phyloP scores from a whole-genome alignment of 495 filamentous ascomycete species.

The Aspergillus nidulans region DNA sequence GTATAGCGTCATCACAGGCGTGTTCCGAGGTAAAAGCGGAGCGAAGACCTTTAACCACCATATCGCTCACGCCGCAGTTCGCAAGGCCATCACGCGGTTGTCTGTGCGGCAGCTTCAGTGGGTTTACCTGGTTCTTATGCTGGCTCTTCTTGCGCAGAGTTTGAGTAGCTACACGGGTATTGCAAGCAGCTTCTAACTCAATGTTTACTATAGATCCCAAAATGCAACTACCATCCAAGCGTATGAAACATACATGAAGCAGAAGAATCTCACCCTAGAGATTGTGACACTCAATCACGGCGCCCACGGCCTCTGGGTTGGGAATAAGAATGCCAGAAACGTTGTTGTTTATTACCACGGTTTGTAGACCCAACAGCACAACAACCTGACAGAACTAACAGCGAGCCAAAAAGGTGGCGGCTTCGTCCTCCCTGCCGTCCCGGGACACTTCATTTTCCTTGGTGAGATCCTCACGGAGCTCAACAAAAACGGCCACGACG shows the following conservation, averaged over 20 bases:
- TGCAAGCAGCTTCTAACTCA: background rate
- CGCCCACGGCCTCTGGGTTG: constrained; percentile 56
- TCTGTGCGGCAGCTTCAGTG: constrained; percentile 33
- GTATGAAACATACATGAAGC: constrained; percentile 45
- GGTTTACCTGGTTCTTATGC: constrained; percentile 6
- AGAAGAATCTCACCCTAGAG: constrained; percentile 42
- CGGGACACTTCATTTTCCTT: constrained; percentile 46
- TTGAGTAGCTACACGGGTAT: background rate
- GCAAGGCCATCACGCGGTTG: constrained; percentile 20
- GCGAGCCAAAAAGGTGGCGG: constrained; percentile 50
- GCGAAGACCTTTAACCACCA: constrained; percentile 30
- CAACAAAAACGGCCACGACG: constrained; percentile 37
- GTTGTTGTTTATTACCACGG: constrained; percentile 59
- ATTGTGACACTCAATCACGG: constrained; percentile 46
- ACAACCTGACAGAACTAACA: background rate
- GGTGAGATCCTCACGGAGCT: constrained; percentile 39
- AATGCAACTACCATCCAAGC: constrained; percentile 34
- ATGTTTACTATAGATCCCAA: constrained; percentile 23
- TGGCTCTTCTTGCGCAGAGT: background rate
- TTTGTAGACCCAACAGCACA: constrained; percentile 18
- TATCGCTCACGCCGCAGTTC: constrained; percentile 27
- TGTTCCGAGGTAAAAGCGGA: constrained; percentile 35
- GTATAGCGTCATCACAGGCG: constrained; percentile 28
- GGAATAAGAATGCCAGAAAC: constrained; percentile 50
- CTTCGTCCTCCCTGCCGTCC: constrained; percentile 42